Conservation (phyloP, 768 basidiomycete genomes). For the Phylloporus arenicola region DNA sequence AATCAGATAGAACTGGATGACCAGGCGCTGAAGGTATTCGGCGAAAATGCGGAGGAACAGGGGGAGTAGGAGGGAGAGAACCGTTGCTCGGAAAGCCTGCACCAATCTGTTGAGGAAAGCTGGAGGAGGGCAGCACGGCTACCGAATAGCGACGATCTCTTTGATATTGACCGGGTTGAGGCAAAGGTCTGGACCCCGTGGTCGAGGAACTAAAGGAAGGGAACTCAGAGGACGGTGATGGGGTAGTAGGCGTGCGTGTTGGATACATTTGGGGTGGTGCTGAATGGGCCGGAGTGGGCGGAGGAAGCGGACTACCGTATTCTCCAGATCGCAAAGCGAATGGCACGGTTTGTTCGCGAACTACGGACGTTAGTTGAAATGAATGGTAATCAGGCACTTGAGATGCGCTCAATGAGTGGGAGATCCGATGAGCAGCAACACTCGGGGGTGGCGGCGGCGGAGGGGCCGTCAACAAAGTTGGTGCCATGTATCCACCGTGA, state of each 20-base stretch:
- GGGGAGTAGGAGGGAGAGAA: slow-evolving; percentile 14
- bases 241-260: slow-evolving; percentile 11
- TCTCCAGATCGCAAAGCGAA: slow-evolving; percentile 27
- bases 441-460: slow-evolving; percentile 11
- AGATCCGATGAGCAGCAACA: slow-evolving; percentile 15
- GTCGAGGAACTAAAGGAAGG: slow-evolving; percentile 4
- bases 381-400: slow-evolving; percentile 23
- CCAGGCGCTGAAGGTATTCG: slow-evolving; percentile 24
- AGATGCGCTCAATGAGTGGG: slow-evolving; percentile 27
- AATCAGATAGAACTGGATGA: slow-evolving; percentile 22
- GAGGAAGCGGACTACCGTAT: slow-evolving; percentile 14
- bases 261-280: slow-evolving; percentile 25
- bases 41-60: slow-evolving; percentile 32
- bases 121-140: slow-evolving; percentile 26
- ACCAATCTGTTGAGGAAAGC: slow-evolving; percentile 26
- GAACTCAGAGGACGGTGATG: slow-evolving; percentile 25
- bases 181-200: slow-evolving; percentile 27
- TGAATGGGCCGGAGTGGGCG: slow-evolving; percentile 20
- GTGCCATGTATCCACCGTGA: slow-evolving; percentile 13
- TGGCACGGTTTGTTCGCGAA: slow-evolving; percentile 17
- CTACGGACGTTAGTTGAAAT: slow-evolving; percentile 16
- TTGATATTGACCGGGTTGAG: slow-evolving; percentile 29
- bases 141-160: slow-evolving; percentile 29
- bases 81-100: slow-evolving; percentile 12
- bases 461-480: slow-evolving; percentile 3